phyloP scores from a whole-genome alignment of 768 basidiomycete species.

The Kwoniella europaea region DNA sequence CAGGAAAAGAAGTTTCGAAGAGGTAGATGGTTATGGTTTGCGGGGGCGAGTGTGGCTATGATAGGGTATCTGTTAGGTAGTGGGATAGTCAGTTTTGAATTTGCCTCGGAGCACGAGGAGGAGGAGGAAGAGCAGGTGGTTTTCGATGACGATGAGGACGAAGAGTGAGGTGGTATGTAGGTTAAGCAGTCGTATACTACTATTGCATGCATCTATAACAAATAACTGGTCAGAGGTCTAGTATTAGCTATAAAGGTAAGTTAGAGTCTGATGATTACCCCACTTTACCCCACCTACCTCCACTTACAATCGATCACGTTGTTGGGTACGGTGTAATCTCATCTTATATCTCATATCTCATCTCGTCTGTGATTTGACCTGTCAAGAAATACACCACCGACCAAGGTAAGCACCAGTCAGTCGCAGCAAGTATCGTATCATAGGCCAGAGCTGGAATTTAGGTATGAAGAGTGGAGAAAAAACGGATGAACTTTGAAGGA shows the following conservation, averaged over 20 bases:
- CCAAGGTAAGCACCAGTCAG: no score
- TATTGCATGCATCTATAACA: no score
- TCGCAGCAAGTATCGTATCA: no score
- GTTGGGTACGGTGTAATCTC: not conserved
- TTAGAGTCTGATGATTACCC: not conserved
- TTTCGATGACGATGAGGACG: slow-evolving; percentile 9
- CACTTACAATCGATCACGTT: not conserved
- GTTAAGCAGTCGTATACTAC: no score
- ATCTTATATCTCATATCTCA: not conserved
- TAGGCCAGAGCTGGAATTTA: not conserved
- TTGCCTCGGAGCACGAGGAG: slow-evolving; percentile 16
- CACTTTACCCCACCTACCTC: not conserved
- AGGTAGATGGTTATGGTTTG: slow-evolving; percentile 51
- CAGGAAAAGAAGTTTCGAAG: slow-evolving; percentile 44
- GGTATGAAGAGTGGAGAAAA: not conserved
- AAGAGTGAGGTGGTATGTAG: not conserved
- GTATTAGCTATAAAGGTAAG: not conserved
- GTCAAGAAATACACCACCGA: no score
- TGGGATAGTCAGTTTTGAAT: slow-evolving; percentile 43
- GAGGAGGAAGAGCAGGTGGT: slow-evolving; percentile 19
- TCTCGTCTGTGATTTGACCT: no score
- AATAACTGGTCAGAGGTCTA: not conserved
- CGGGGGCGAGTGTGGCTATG: slow-evolving; percentile 41
- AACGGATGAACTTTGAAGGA: not conserved
- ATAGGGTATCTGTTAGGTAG: slow-evolving; percentile 48